Percentiles rank a stretch among this genome's conserved stretches.
Evolutionary conservation across 441 rosid genomes (phyloP).

Genomic region (Brassica balearica): DNA sequence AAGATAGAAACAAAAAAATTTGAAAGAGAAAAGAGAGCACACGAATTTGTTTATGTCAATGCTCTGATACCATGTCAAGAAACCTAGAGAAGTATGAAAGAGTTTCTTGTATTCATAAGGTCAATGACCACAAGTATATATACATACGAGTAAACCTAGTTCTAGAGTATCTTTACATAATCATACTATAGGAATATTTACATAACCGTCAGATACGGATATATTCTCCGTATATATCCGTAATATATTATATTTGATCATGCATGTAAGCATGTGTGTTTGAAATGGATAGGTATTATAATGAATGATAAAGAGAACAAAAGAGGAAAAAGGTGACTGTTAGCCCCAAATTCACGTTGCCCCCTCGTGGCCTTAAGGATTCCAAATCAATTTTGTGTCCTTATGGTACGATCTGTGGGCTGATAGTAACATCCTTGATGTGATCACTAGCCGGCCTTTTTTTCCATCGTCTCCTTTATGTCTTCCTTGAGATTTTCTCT

Average conservation of each 20-base stretch:
- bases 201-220: no score
- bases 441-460: constrained; percentile 21
- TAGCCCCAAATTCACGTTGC: constrained; percentile 63
- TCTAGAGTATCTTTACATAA: no score
- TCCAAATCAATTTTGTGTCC: constrained; percentile 50
- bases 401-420: constrained; percentile 50
- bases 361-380: constrained; percentile 64
- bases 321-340: constrained; percentile 39
- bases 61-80: neutral
- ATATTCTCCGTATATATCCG: neutral
- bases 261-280: constrained; percentile 7
- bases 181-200: no score
- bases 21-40: constrained; percentile 74
- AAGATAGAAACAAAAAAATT: no score
- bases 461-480: constrained; percentile 15
- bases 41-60: constrained; percentile 6
- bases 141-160: no score
- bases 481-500: constrained; percentile 17
- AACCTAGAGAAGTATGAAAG: neutral
- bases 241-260: neutral
- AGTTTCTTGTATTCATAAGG: neutral
- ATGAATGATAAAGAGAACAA: constrained; percentile 34
- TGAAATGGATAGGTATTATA: constrained; percentile 24
- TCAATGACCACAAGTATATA: neutral
- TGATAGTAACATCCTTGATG: constrained; percentile 38